Evolutionary conservation across 352 stramenopile genomes (phyloP).

Genomic region (Thalassiosira oceanica): DNA sequence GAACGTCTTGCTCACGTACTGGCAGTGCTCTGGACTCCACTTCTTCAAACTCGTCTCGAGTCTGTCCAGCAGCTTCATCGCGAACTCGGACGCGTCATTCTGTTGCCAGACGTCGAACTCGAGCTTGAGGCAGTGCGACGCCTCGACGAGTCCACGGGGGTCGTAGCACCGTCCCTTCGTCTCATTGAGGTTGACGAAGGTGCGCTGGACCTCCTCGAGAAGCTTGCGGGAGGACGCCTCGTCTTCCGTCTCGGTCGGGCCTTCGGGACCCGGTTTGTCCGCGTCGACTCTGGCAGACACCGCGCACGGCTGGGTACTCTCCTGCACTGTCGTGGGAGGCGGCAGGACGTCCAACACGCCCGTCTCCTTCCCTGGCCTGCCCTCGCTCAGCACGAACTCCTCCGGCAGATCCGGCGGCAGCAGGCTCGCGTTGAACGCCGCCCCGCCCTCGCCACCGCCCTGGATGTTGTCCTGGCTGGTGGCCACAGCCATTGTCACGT

Average conservation of each 20-base stretch:
- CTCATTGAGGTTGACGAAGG: slow-evolving; percentile 84
- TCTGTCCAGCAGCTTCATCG: slow-evolving; percentile 97
- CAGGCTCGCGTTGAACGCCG: slow-evolving; percentile 55
- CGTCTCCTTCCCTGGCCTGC: slow-evolving; percentile 93
- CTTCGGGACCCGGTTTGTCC: slow-evolving; percentile 3
- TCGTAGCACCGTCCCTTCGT: slow-evolving; percentile 80
- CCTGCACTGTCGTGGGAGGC: slow-evolving; percentile 5
- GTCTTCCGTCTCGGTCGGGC: slow-evolving; percentile 72
- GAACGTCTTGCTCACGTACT: slow-evolving; percentile 79
- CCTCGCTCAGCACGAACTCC: slow-evolving; percentile 88
- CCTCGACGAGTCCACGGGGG: slow-evolving; percentile 83
- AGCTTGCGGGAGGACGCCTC: slow-evolving; percentile 77
- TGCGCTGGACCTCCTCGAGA: slow-evolving; percentile 86
- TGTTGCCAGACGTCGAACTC: slow-evolving; percentile 97
- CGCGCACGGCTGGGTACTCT: background rate
- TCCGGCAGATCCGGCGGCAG: slow-evolving; percentile 86
- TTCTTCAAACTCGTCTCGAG: slow-evolving; percentile 93
- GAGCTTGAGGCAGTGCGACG: slow-evolving; percentile 86
- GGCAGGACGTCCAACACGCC: slow-evolving; percentile 88
- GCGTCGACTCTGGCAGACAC: background rate
- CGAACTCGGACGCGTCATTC: slow-evolving; percentile 99
- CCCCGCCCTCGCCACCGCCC: slow-evolving; percentile 4
- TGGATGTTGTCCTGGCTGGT: too few relatives aligned
- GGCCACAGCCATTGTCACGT: slow-evolving; percentile 58
- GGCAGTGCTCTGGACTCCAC: slow-evolving; percentile 77